phyloP scores from a whole-genome alignment of 1,284 basidiomycete species.

The Filobasidium uniguttulatum region DNA sequence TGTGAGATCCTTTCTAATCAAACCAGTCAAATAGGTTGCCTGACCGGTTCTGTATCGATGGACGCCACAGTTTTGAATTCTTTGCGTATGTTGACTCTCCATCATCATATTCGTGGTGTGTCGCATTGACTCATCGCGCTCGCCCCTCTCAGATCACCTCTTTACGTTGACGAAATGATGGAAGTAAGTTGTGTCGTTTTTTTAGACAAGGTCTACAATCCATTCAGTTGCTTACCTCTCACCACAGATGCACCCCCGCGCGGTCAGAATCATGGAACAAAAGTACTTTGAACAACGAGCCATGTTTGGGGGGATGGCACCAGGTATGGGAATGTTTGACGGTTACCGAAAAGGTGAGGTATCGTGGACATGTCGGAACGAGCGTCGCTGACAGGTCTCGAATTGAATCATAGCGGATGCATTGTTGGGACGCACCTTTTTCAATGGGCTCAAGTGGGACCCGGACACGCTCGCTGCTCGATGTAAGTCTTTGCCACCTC shows the following conservation, averaged over 20 bases:
- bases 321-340: conserved; percentile 16
- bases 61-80: conserved; percentile 13
- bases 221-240: not conserved
- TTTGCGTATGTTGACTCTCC: conserved; percentile 10
- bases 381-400: not conserved
- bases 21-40: not conserved
- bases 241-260: not conserved
- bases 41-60: not conserved
- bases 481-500: conserved; percentile 6
- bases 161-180: conserved; percentile 17
- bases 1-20: conserved; percentile 3
- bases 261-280: conserved; percentile 15
- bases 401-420: conserved; percentile 11
- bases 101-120: not conserved
- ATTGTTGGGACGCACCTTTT: conserved; percentile 13
- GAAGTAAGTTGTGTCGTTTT: conserved; percentile 8
- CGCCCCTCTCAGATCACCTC: conserved; percentile 8
- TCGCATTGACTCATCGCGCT: not conserved
- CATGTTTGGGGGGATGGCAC: conserved; percentile 15
- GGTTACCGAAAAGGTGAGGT: conserved; percentile 16
- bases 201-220: not conserved
- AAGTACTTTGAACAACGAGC: conserved; percentile 17
- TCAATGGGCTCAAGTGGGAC: conserved; percentile 14
- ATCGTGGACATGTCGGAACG: not conserved
- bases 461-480: conserved; percentile 7